Evolutionary conservation across 495 filamentous ascomycete genomes (phyloP), one percentile per base, ranked within the genome.

Genomic region (Penicillium diatomitis): DNA sequence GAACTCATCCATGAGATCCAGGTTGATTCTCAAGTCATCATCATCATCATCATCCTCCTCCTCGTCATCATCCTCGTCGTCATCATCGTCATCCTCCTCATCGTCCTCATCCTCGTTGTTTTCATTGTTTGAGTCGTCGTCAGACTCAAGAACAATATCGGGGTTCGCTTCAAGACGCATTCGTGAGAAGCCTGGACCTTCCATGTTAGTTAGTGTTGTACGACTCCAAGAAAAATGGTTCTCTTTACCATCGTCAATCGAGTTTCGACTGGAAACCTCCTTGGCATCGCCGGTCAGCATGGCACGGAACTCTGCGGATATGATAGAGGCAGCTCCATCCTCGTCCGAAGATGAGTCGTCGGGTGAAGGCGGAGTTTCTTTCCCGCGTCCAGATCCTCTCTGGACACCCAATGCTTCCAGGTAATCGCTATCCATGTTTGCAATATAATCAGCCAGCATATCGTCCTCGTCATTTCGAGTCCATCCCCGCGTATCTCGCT

Each of bases 361-460:
- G 20, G 20, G 20, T 20, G 20, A 20, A 20, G 20, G 20, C 20
- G 20, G 20, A 2, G 20, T 20, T 20, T 20, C 20, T 20, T 20
- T 20, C 20, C 20, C 20, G 20, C 20, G 20, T 20, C 20, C 20
- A 20, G 20, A 20, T 20, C 20, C 20, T 20, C 20, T 20, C 20
- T 20, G 20, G 20, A 20, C 20, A 20, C 20, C 20, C 20, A 20
- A 20, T 20, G 20, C 45, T 12, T 52, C 45, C 20, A 59, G 56
- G 33, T 69, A 62, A 6, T 68, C 58, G 4, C 55, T 51, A 31
- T 68, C 62, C 11, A 90, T 80, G 58, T 94, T 90, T 48, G 77
- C 79, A 46, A 90, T 83, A 54, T 94, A 92, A 57, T 95, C 89
- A 3, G 77, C 78, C 20, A 87, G 41, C 3, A 81, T 70, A 0